Percentiles rank a stretch among this genome's conserved stretches.
Conservation (phyloP, 139 green algal genomes). For the Volvox reticuliferus region DNA sequence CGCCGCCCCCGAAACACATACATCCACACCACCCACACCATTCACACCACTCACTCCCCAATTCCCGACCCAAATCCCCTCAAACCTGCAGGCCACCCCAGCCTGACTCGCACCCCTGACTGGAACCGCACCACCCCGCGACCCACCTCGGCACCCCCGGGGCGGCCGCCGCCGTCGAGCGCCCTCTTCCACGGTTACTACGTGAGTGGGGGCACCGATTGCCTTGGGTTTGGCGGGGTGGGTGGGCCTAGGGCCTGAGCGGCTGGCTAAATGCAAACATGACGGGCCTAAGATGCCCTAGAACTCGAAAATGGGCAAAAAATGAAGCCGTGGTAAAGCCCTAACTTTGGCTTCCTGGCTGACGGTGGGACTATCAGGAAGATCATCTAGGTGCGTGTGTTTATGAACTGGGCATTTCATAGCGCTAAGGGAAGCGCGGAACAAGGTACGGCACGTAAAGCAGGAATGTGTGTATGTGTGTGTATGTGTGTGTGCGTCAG, state of each 20-base stretch:
- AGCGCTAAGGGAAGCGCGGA: too few relatives aligned
- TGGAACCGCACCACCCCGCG: not conserved
- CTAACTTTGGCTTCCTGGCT: too few relatives aligned
- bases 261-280: too few relatives aligned
- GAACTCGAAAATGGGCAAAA: too few relatives aligned
- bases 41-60: not conserved
- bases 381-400: too few relatives aligned
- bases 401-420: too few relatives aligned
- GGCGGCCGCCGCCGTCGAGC: not conserved
- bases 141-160: not conserved
- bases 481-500: too few relatives aligned
- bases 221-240: too few relatives aligned
- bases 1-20: not conserved
- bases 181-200: conserved; percentile 17
- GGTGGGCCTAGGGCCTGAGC: too few relatives aligned
- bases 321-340: too few relatives aligned
- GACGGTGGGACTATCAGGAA: too few relatives aligned
- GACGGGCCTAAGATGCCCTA: too few relatives aligned
- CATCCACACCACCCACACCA: not conserved
- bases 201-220: not conserved
- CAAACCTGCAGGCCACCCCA: conserved; percentile 1
- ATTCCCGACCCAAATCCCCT: not conserved
- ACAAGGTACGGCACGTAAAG: not conserved
- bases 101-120: conserved; percentile 3
- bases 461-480: not conserved